Base-by-base conservation (phyloP, 352 stramenopile species). In the Elongisporangium anandrum region DNA sequence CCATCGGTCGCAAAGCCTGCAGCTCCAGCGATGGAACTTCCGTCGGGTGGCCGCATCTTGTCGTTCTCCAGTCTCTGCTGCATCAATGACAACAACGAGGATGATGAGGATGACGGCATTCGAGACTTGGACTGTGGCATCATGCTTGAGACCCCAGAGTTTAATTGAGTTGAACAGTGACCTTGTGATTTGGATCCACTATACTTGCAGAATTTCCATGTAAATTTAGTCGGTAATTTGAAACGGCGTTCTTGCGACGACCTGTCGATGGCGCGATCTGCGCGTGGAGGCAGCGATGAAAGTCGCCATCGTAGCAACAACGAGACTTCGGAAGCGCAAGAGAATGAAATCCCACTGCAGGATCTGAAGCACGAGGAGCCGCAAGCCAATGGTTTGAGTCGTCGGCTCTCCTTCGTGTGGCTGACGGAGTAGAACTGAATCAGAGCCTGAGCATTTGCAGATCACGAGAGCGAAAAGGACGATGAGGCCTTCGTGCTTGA, bases 401-500 rank as follows among this genome's bases (percentile, higher is more conserved):
- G 10, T 4, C 13, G 16, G 34, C 34, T 45, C 1, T 39, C 8
- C 6, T 39, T 4, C 13, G 29, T 39, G 4, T 39, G 29, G 4
- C 4, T 39, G 29, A 39, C 1, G 29, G 29, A 8, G 13, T 13
- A 39, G 13, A 8, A 39, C 29, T 39, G 29, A 39, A 8, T 39
- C 4, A 39, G 9, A 13, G 29, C 4, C 6, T 15, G 4, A 13
- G 8, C 5, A 39, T 13, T 52, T 52, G 48, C 7, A 52, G 49
- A 52, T 17, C n/a, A 20, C 7, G n/a, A 52, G 9, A 10, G n/a
- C 8, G 22, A 52, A 17, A 26, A 52, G 19, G 10, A 15, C 26
- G 52, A 21, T 24, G 56, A 50, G 39, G 56, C 47, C 8, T 67
- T 67, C 19, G 51, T 63, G 45, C 29, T 67, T 15, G 61, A 67